Base-by-base conservation (phyloP, 805 yeast species). In the Candida insectorum region DNA sequence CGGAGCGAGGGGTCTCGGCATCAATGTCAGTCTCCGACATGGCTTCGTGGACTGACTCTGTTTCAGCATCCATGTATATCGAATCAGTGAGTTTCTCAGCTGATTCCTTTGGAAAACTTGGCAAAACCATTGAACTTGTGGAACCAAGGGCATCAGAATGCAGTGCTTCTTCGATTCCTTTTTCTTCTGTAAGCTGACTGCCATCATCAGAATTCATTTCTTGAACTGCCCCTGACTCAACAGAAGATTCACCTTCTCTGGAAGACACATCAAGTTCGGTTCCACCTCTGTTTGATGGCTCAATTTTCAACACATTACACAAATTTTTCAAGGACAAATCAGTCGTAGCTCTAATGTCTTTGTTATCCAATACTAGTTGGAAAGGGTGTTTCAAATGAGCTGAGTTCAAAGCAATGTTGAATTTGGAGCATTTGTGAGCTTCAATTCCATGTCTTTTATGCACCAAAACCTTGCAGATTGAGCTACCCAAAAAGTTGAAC, bases 381-480 rank as follows among this genome's bases (percentile, higher is more conserved):
- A 62, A 59, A 5, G 69, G 69, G 33, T 46, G 52, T 36, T 58
- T 57, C 33, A 56, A 46, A 34, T 62, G 63, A 15, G 58, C 53
- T 34, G 48, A 48, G 27, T 46, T 49, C 25, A 63, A 41, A 3
- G 51, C 41, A 30, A 65, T 49, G 31, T 64, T 63, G 41, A 65
- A 63, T 30, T 56, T 64, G 7, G 56, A 47, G 5, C 45, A 38
- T 34, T 55, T 54, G 2, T 51, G 51, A 6, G 69, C 58, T 8
- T 47, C 38, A 26, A 65, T 55, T 4, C 62, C 65, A 23, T 53
- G 56, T 12, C 44, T 52, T 34, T 54, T 58, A 34, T 56, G 58
- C 18, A 62, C 48, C n/a, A 48, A 35, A 7, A 59, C 54, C 5
- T 51, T 47, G 7, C 53, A 49, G 11, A 60, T 50, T 5, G 48